These are phyloP conservation scores for Pseudoneurospora amorphoporcata DNA, from an alignment of 495 filamentous ascomycete genomes.

Conservation along the genomic window DNA sequence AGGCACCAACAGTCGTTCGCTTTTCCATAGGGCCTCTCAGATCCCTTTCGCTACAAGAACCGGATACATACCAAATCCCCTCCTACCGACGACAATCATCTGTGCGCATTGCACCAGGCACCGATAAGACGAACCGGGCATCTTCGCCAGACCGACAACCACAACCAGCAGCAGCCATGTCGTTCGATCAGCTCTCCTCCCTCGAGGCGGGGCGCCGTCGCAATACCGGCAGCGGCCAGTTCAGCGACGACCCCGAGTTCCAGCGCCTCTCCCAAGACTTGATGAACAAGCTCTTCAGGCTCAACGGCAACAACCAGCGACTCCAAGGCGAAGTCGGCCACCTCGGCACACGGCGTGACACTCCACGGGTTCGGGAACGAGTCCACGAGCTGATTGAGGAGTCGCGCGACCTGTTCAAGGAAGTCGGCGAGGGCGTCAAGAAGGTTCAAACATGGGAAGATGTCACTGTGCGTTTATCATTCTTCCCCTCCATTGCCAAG, in stretches of 20 bases:
- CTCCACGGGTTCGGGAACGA: conserved; percentile 78
- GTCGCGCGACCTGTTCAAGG: conserved; percentile 77
- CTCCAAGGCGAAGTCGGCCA: conserved; percentile 71
- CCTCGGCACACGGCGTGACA: conserved; percentile 83
- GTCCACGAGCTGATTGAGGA: conserved; percentile 80
- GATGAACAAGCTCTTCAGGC: conserved; percentile 72
- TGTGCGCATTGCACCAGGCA: neutral
- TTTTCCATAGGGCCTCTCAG: neutral
- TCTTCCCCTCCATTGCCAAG: conserved; percentile 8
- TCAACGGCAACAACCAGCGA: conserved; percentile 77
- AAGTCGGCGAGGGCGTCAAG: conserved; percentile 87
- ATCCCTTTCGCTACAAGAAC: neutral
- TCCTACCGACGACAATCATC: neutral
- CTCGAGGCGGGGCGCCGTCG: conserved; percentile 56
- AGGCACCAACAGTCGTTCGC: neutral
- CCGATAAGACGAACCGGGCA: neutral
- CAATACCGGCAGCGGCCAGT: conserved; percentile 38
- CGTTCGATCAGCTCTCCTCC: conserved; percentile 75
- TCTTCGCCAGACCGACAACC: neutral
- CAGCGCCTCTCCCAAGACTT: conserved; percentile 66
- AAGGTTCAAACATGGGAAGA: conserved; percentile 86
- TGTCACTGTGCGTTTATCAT: conserved; percentile 57
- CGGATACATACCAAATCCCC: neutral
- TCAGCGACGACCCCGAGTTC: conserved; percentile 92
- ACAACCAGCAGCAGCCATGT: conserved; percentile 46